Base-by-base conservation (phyloP, 2,329 filamentous ascomycete species). In the Penicillium palitans region DNA sequence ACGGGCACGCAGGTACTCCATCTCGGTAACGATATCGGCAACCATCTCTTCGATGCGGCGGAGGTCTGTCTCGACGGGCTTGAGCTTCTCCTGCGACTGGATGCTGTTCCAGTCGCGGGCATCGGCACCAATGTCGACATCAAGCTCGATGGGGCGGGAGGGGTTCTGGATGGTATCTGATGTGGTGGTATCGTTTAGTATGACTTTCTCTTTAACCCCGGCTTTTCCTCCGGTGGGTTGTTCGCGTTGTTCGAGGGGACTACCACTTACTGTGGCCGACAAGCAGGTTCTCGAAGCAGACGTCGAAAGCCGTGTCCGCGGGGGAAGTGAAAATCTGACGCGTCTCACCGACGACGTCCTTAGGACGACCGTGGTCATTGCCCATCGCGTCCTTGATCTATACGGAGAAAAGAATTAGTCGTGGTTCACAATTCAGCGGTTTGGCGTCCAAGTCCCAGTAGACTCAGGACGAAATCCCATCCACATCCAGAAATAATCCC, bases 101-200 rank as follows among this genome's bases (percentile, higher is more conserved):
- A 98, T 96, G 68, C 91, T 91, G 65, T 89, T 92, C 95, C 95
- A 99, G 80, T 99, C 95, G 78, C 96, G 96, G 65, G 95, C 95
- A 76, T 97, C 93, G 77, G 93, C 93, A 70, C 93, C 93, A 70
- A 97, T 96, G 76, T 97, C 93, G 74, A 97, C 90, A 78, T 96
- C 93, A 70, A 97, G 89, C 80, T 96, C 93, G 66, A 97, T 79
- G 75, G 89, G 84, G 66, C 92, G 90, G 72, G 76, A 80, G 52
- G 86, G 82, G 75, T 80, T 79, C 50, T 74, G 72, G 60, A 74
- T 74, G 25, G 72, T 68, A 49, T 73, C 76, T 77, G 61, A 57
- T 56, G 25, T 31, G 50, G 19, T 17, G 24, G 3, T 12, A 9
- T 19, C 25, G 10, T n/a, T 55, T 55, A 57, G 55, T 37, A 9